These are phyloP conservation scores for Luzula sylvatica DNA, from an alignment of 176 grass and related monocot genomes.

Conservation along the genomic window DNA sequence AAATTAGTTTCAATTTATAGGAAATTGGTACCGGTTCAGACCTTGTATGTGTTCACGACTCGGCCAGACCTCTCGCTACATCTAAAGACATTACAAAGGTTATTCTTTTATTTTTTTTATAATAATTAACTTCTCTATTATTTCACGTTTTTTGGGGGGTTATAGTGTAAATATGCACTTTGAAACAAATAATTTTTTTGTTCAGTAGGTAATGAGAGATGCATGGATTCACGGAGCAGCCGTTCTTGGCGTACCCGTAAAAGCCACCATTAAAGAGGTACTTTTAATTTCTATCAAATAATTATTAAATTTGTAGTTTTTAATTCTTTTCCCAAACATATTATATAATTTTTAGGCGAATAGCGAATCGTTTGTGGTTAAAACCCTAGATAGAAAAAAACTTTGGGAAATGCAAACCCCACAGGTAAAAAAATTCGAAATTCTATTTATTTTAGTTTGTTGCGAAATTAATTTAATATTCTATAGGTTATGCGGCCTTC, in stretches of 20 bases:
- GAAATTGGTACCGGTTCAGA: slow-evolving; percentile 74
- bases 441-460: slow-evolving; percentile 6
- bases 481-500: slow-evolving; percentile 71
- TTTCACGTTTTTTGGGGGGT: too few species aligned
- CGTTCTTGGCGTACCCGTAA: slow-evolving; percentile 93
- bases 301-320: background rate
- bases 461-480: slow-evolving; percentile 5
- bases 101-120: background rate
- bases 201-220: slow-evolving; percentile 76
- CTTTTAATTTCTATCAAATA: too few species aligned
- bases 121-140: background rate
- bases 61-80: slow-evolving; percentile 74
- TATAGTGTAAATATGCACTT: too few species aligned
- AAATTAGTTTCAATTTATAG: slow-evolving; percentile 21
- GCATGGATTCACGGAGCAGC: slow-evolving; percentile 78
- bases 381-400: slow-evolving; percentile 89
- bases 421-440: slow-evolving; percentile 35
- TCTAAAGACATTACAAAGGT: slow-evolving; percentile 81
- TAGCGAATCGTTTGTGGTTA: slow-evolving; percentile 68
- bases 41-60: slow-evolving; percentile 96
- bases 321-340: background rate
- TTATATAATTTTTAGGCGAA: slow-evolving; percentile 46
- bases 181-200: slow-evolving; percentile 13
- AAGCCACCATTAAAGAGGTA: slow-evolving; percentile 97
- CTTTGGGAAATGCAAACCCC: slow-evolving; percentile 99